These are phyloP conservation scores for Tylopilus felleus DNA, from an alignment of 768 basidiomycete species.

Conservation along the genomic window DNA sequence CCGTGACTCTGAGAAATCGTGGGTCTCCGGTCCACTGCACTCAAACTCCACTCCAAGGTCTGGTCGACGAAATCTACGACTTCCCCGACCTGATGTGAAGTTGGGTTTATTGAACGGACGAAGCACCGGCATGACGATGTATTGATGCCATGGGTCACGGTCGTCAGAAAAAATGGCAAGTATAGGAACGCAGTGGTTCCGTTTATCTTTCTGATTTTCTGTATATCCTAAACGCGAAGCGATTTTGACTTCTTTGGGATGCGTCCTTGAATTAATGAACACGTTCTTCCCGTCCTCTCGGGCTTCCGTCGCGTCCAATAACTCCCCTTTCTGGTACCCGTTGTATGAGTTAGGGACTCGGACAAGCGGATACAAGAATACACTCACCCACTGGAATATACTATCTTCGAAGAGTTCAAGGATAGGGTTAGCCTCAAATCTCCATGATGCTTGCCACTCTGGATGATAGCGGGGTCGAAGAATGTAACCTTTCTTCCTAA, in stretches of 20 bases:
- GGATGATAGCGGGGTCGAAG: conserved; percentile 27
- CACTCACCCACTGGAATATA: conserved; percentile 8
- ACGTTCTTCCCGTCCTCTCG: neutral
- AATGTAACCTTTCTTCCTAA: conserved; percentile 19
- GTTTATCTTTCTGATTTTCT: neutral
- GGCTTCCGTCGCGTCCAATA: conserved; percentile 10
- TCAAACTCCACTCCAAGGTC: too few species aligned
- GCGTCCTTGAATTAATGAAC: conserved; percentile 10
- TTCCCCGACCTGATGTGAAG: conserved; percentile 26
- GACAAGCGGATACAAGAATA: neutral
- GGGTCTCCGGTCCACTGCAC: too few species aligned
- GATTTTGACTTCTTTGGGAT: conserved; percentile 5
- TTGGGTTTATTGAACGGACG: conserved; percentile 21
- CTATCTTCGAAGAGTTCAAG: neutral
- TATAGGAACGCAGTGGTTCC: conserved; percentile 27
- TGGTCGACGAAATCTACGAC: conserved; percentile 28
- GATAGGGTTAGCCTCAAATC: neutral
- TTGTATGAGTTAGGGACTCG: neutral
- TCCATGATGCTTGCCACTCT: conserved; percentile 33
- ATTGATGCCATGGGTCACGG: conserved; percentile 9
- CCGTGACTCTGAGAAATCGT: too few species aligned
- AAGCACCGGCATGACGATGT: conserved; percentile 30
- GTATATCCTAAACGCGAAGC: conserved; percentile 3
- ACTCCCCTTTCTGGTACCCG: neutral
- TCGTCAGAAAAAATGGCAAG: conserved; percentile 14